Base-by-base conservation (phyloP, 2,329 filamentous ascomycete genomes). In the Catunica adiposa region DNA sequence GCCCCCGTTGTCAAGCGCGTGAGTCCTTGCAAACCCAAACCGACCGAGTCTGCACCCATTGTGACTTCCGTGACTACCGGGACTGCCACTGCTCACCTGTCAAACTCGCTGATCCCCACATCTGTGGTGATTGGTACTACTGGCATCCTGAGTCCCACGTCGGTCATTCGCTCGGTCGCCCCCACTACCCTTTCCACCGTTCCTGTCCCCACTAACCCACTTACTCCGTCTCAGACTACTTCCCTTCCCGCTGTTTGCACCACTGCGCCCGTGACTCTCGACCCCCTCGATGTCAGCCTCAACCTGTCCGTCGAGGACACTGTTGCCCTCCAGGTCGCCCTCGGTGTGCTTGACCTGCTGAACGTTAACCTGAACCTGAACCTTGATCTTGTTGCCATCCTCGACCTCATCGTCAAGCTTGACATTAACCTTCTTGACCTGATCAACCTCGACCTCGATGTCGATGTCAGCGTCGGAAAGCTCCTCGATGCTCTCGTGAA, bases 401-500 rank as follows among this genome's bases (percentile, higher is more conserved):
- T 59, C 1, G 51, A 55, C 22, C 29, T 55, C 5, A 54, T 56
- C 2, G 54, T 59, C 15, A 52, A 46, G 22, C 52, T 59, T 3
- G 17, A 56, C 38, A 38, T 56, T n/a, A 56, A 56, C 54, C 25
- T 59, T 8, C 29, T 56, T n/a, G 54, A 56, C 46, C 57, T 59
- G 6, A 25, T 58, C 23, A 38, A 54, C 54, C 51, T 59, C 3
- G 17, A 59, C 57, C 54, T 59, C 14, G 44, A 54, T 25, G 31
- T 55, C 52, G 17, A 47, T 20, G 9, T n/a, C 17, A 22, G 34
- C n/a, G 37, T 58, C 7, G 57, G 54, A 29, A 55, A 47, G 26
- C 54, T 56, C 3, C 34, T 59, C 34, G 31, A 53, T 7, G 42
- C 42, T 8, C 54, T 58, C 20, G 1, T 58, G 3, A 54, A 47